phyloP scores from a whole-genome alignment of 345 rosid species.

The Hypericum perforatum region DNA sequence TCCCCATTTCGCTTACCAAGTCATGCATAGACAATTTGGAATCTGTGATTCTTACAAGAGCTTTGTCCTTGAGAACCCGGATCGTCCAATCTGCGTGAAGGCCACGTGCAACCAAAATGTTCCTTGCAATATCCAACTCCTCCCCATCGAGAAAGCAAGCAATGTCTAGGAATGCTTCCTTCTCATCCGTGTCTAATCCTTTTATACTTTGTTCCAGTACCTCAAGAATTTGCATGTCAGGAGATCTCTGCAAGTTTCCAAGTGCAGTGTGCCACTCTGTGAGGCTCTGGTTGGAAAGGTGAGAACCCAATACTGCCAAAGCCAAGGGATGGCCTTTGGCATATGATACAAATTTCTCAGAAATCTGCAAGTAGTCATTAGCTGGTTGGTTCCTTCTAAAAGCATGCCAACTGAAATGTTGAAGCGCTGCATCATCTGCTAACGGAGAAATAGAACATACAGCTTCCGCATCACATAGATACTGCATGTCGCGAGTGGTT shows the following conservation, averaged over 20 bases:
- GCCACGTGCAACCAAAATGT: slow-evolving; percentile 11
- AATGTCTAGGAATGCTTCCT: slow-evolving; percentile 1
- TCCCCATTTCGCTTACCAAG: slow-evolving; percentile 11
- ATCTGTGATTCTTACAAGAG: slow-evolving; percentile 10
- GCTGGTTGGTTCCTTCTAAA: not conserved
- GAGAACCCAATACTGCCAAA: not conserved
- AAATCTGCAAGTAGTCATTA: not conserved
- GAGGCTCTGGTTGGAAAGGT: not conserved
- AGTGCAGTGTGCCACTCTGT: not conserved
- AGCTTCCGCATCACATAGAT: too few species aligned
- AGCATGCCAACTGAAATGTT: slow-evolving; percentile 4
- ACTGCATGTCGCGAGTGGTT: too few species aligned
- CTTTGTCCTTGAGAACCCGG: slow-evolving; percentile 16
- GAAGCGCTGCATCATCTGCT: slow-evolving; percentile 1
- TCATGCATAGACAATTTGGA: slow-evolving; percentile 15
- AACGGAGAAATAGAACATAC: too few species aligned
- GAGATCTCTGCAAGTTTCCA: not conserved
- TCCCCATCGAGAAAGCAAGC: slow-evolving; percentile 21
- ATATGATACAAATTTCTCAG: slow-evolving; percentile 8
- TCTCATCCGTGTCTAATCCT: not conserved
- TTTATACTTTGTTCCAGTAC: not conserved
- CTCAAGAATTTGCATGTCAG: not conserved
- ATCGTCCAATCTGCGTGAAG: slow-evolving; percentile 7
- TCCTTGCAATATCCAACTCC: slow-evolving; percentile 3
- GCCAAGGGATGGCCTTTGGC: slow-evolving; percentile 9